Base-by-base conservation (phyloP, 257 asterid genomes). In the Vinca minor region DNA sequence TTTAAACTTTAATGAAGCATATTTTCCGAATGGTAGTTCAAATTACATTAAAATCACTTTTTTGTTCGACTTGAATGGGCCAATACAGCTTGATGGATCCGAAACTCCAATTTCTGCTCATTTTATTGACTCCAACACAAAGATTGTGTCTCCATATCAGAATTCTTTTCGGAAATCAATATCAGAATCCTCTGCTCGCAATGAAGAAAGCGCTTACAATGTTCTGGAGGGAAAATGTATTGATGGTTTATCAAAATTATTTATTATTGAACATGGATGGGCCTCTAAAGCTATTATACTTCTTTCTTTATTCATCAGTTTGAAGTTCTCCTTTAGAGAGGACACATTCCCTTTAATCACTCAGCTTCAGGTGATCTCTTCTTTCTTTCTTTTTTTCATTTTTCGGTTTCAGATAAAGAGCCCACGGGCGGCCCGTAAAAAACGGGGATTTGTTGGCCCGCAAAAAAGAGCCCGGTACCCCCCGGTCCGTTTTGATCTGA, bases 61-160 rank as follows among this genome's bases (percentile, higher is more conserved):
- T 67, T 80, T 72, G 68, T 62, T 89, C 39, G 95, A 86, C 84
- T 80, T 89, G 79, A 89, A 86, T 68, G 88, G 81, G 62, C 93
- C 95, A 20, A 20, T 71, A 56, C 69, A 70, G 45, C 54, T 68
- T 13, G 73, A 72, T 42, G 92, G 84, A 50, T 67, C 76, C 11
- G 71, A 52, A 36, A 45, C 70, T 61, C 64, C 73, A 53, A 73
- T 44, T 69, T 73, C 81, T 47, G 59, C 74, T 25, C 67, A 63
- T 66, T 68, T 65, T n/a, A 47, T 67, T 34, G 78, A 68, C 28
- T 73, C 76, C 64, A 55, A 45, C 45, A 49, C 28, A 49, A 82
- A 67, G 70, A 66, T 60, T 68, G 62, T 59, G 55, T 63, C 38
- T 58, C 59, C 50, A 42, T 61, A 65, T 57, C 71, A 21, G 42